phyloP scores from a whole-genome alignment of 2,329 filamentous ascomycete species.

The Colletotrichum lindemuthianum region DNA sequence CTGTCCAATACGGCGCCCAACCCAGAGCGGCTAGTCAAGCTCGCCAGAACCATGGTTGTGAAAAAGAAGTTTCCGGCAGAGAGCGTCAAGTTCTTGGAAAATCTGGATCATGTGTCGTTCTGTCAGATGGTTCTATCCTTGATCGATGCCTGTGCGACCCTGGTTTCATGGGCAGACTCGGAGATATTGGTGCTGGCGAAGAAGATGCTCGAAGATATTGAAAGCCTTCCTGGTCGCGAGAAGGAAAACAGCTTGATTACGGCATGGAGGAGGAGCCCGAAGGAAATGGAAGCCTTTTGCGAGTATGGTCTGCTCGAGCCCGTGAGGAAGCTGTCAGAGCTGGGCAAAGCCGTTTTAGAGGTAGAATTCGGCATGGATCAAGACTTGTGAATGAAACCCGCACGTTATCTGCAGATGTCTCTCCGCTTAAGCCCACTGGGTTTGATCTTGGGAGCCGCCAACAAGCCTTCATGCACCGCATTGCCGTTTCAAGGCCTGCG shows the following conservation, averaged over 20 bases:
- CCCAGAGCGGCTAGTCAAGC: conserved; percentile 42
- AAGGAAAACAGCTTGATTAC: conserved; percentile 55
- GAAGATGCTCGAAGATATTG: conserved; percentile 60
- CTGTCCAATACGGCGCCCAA: conserved; percentile 59
- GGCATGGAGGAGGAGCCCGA: conserved; percentile 55
- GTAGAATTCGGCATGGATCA: conserved; percentile 48
- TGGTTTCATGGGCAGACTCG: conserved; percentile 57
- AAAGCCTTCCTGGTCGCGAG: conserved; percentile 56
- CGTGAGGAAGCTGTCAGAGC: conserved; percentile 55
- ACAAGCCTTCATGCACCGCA: no score
- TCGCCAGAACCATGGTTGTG: conserved; percentile 40
- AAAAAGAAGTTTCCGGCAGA: conserved; percentile 19
- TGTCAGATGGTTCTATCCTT: conserved; percentile 64
- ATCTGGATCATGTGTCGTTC: conserved; percentile 63
- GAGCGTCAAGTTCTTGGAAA: conserved; percentile 33
- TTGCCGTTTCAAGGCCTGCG: no score
- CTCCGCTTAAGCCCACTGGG: no score
- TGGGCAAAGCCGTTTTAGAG: conserved; percentile 56
- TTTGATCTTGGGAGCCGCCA: no score
- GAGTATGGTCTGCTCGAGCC: conserved; percentile 59
- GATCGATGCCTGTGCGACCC: conserved; percentile 53
- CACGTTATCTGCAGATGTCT: no score
- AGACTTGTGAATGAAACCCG: conserved; percentile 2
- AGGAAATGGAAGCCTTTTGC: conserved; percentile 56
- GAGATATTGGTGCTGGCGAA: conserved; percentile 54